Percentiles rank a stretch among this genome's conserved stretches.
Evolutionary conservation across 345 rosid species (phyloP).

Genomic region (Eutrema yunnanense): DNA sequence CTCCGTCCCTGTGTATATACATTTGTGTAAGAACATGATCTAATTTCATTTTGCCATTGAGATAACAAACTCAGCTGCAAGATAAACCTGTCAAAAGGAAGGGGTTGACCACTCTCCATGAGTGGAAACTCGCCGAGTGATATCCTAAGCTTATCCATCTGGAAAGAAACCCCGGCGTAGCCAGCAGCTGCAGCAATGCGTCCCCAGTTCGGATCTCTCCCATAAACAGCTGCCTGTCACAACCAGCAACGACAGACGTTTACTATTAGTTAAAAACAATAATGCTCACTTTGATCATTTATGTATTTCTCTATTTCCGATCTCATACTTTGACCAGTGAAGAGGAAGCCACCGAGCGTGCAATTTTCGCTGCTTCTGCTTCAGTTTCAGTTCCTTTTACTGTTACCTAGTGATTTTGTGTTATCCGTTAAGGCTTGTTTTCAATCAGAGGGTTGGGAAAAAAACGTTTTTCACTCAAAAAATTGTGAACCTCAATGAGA

Average conservation of each 20-base stretch:
- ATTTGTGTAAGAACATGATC: neutral
- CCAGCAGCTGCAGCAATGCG: slow-evolving; percentile 96
- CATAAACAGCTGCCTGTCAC: slow-evolving; percentile 81
- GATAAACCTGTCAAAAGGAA: slow-evolving; percentile 68
- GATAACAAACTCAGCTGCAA: neutral
- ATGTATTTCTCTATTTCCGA: slow-evolving; percentile 3
- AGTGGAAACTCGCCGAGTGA: slow-evolving; percentile 75
- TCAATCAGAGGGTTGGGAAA: neutral
- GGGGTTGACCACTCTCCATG: slow-evolving; percentile 90
- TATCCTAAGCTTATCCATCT: slow-evolving; percentile 53
- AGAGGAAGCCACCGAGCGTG: slow-evolving; percentile 89
- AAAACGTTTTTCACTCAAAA: neutral
- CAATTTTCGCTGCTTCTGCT: slow-evolving; percentile 78
- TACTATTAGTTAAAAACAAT: neutral
- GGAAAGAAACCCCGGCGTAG: slow-evolving; percentile 67
- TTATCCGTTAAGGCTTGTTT: neutral
- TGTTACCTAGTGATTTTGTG: slow-evolving; percentile 40
- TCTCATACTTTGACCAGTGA: slow-evolving; percentile 81
- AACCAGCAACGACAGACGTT: slow-evolving; percentile 3
- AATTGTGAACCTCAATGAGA: slow-evolving; percentile 66
- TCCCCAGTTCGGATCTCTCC: slow-evolving; percentile 98
- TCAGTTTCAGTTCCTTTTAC: slow-evolving; percentile 68
- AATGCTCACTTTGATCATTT: neutral
- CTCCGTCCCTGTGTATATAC: slow-evolving; percentile 46
- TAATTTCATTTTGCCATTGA: neutral